Percentiles rank a stretch among this genome's conserved stretches.
Evolutionary conservation across 345 rosid genomes (phyloP).

Genomic region (Corymbia maculata): DNA sequence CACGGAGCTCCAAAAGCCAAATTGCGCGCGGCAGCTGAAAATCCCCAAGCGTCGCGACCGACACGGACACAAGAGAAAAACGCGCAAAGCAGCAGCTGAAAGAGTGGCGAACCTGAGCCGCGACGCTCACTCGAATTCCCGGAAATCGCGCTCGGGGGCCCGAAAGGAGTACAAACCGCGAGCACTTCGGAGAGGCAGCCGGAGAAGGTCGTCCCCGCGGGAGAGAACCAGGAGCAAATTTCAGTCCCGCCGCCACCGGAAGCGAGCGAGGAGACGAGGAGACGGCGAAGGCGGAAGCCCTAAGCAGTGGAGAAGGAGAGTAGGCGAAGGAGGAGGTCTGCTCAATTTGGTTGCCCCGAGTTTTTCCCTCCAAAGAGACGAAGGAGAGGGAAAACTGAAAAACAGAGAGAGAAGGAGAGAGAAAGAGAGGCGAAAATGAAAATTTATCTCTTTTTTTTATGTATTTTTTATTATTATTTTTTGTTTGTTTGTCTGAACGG

Average conservation of each 20-base stretch:
- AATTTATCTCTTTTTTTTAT: background rate
- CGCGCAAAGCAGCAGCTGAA: background rate
- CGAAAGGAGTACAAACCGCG: background rate
- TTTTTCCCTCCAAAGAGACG: conserved; percentile 6
- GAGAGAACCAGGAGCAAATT: background rate
- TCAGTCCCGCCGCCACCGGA: background rate
- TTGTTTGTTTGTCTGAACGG: background rate
- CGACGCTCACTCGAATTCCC: background rate
- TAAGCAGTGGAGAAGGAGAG: background rate
- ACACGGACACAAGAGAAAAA: background rate
- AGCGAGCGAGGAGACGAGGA: background rate
- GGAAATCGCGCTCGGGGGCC: background rate
- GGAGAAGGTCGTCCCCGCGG: background rate
- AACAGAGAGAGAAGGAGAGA: background rate
- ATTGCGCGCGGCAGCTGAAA: background rate
- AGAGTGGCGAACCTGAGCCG: background rate
- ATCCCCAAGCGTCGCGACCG: background rate
- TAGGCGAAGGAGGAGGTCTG: background rate
- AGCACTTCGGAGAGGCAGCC: background rate
- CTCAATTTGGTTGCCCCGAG: background rate
- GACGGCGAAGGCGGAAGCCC: background rate
- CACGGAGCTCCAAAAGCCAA: background rate
- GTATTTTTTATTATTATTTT: background rate
- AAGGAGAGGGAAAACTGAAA: conserved; percentile 1
- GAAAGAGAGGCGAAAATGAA: background rate